Evolutionary conservation across 2,329 filamentous ascomycete species (phyloP).

Genomic region (Pleoardoris graminearum): DNA sequence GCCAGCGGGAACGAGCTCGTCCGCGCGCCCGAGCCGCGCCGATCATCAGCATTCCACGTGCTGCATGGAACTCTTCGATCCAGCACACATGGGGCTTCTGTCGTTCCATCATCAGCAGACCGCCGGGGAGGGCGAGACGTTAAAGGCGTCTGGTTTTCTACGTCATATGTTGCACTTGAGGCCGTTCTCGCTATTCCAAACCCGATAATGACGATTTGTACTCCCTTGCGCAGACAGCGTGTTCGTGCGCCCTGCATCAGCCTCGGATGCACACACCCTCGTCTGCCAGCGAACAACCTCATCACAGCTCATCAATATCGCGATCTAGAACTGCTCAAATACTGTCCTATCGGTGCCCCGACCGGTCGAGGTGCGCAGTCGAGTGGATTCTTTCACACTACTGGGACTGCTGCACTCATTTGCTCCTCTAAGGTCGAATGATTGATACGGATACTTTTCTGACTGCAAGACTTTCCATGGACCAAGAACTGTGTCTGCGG

Average conservation of each 20-base stretch:
- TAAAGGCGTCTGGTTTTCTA: constrained; percentile 12
- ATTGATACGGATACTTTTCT: no score
- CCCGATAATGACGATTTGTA: constrained; percentile 2
- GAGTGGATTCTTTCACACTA: no score
- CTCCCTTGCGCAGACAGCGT: constrained; percentile 6
- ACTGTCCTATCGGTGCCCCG: not conserved
- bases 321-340: not conserved
- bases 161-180: constrained; percentile 22
- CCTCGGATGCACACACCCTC: not conserved
- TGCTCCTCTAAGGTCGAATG: no score
- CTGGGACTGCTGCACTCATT: no score
- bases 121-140: constrained; percentile 5
- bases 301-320: not conserved
- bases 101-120: constrained; percentile 13
- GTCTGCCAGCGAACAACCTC: not conserved
- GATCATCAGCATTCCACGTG: constrained; percentile 26
- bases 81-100: constrained; percentile 17
- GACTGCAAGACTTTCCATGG: no score
- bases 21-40: constrained; percentile 18
- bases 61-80: constrained; percentile 12
- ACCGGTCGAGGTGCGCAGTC: no score
- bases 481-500: no score
- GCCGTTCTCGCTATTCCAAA: constrained; percentile 3
- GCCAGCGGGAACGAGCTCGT: constrained; percentile 16
- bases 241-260: constrained; percentile 9